phyloP scores from a whole-genome alignment of 257 asterid genomes.

The Linaria vulgaris region DNA sequence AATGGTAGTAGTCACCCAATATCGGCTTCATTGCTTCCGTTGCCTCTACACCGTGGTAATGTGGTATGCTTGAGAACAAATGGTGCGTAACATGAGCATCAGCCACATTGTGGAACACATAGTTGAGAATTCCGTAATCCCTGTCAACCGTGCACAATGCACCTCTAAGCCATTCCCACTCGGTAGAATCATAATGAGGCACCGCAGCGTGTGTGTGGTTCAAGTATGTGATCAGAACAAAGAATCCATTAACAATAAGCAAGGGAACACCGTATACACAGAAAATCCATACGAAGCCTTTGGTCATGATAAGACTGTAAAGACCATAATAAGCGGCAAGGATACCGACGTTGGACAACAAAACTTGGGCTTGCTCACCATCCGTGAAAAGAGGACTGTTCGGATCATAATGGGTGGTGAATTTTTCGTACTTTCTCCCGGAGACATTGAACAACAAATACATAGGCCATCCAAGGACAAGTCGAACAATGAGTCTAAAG shows the following conservation, averaged over 20 bases:
- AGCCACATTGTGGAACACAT: constrained; percentile 57
- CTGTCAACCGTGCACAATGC: constrained; percentile 63
- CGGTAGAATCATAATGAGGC: constrained; percentile 60
- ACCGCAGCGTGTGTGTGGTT: constrained; percentile 68
- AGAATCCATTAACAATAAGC: constrained; percentile 49
- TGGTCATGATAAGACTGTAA: constrained; percentile 33
- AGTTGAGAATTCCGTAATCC: constrained; percentile 56
- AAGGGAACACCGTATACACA: constrained; percentile 46
- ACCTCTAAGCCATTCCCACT: constrained; percentile 75
- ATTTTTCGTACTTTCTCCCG: constrained; percentile 54
- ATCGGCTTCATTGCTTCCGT: constrained; percentile 58
- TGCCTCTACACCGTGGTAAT: constrained; percentile 67
- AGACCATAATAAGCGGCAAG: constrained; percentile 34
- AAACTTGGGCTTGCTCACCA: constrained; percentile 52
- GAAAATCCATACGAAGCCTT: constrained; percentile 49
- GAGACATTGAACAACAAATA: constrained; percentile 57
- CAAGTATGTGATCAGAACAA: constrained; percentile 54
- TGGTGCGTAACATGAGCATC: constrained; percentile 71
- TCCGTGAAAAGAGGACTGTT: constrained; percentile 58
- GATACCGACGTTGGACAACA: constrained; percentile 51
- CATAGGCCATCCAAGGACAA: constrained; percentile 63
- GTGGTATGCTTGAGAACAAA: constrained; percentile 64
- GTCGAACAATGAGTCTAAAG: constrained; percentile 30
- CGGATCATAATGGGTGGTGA: constrained; percentile 57
- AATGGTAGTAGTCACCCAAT: constrained; percentile 51